These are phyloP conservation scores for Asclepias syriaca DNA, from an alignment of 257 asterid genomes.

Conservation along the genomic window DNA sequence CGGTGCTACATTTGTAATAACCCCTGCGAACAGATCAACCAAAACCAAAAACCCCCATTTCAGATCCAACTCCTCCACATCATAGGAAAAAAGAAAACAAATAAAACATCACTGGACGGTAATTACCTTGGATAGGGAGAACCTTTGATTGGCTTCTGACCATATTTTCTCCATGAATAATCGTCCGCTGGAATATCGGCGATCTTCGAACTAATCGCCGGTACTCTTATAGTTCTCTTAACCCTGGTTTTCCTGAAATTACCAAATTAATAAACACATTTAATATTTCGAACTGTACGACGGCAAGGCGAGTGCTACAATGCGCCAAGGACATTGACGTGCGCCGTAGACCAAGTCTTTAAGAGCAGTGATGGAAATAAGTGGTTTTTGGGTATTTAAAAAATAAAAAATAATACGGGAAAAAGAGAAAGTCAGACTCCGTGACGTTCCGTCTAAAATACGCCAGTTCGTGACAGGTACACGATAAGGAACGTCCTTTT, in stretches of 20 bases:
- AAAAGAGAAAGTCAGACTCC: not conserved
- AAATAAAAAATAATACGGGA: not conserved
- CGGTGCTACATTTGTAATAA: conserved; percentile 68
- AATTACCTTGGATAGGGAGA: conserved; percentile 77
- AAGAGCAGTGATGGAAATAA: not conserved
- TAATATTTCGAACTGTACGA: not conserved
- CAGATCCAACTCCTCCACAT: not conserved
- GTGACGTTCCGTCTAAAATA: not conserved
- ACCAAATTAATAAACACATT: not conserved
- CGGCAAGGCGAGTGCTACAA: not conserved
- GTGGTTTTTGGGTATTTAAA: not conserved
- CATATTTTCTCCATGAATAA: conserved; percentile 79
- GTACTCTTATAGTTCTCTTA: conserved; percentile 51
- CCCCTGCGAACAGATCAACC: conserved; percentile 39
- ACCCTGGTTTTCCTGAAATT: conserved; percentile 51
- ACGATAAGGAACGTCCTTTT: not conserved
- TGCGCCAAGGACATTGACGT: not conserved
- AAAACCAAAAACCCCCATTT: not conserved
- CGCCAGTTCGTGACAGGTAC: not conserved
- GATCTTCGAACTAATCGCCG: conserved; percentile 60
- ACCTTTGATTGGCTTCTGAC: conserved; percentile 84
- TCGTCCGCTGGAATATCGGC: conserved; percentile 73
- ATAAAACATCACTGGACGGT: not conserved
- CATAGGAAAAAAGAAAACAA: not conserved
- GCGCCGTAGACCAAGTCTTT: not conserved